Evolutionary conservation across 2,329 filamentous ascomycete species (phyloP), one percentile per base, ranked within the genome.

Genomic region (Mariannaea sp.): DNA sequence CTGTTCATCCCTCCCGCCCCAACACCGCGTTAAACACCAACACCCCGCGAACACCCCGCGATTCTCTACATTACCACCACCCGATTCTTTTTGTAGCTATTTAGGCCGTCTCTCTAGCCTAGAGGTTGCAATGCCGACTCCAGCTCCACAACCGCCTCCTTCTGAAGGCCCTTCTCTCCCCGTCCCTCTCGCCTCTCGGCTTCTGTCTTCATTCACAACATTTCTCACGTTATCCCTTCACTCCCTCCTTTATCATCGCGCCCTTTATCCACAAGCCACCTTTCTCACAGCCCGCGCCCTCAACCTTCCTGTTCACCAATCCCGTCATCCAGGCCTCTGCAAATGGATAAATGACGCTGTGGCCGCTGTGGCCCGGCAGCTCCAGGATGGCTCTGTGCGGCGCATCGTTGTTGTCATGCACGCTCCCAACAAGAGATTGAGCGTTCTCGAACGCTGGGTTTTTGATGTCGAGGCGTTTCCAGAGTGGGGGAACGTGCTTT

Each of bases 221-320:
- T 96, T 96, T 75, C 82, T 96, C 50, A 89, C 86, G 56, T 85
- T 93, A 57, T 83, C 89, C 64, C 84, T 93, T 59, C 92, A 97
- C 78, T 90, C 90, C 54, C 86, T 97, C 65, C 84, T 96, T 62
- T 93, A 86, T 77, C 85, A 94, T 66, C 89, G 92, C 63, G 73
- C 74, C 55, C 84, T 96, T 66, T 97, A 97, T 72, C 91, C 92
- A 0, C 72, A 76, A 42, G 74, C 83, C 22, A 90, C 90, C 29
- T 97, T 96, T 74, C 82, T 93, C 53, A 84, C 87, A 35, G 83
- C 87, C 32, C 84, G 88, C 59, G 91, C 90, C 65, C 92, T 92
- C 78, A 92, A 93, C 74, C 86, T 91, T 53, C 82, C 90, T 24
- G 88, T 95, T 39, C 87, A 89, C 65, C 92, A 96, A 70, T 93